Percentiles rank a stretch among this genome's conserved stretches.
phyloP scores from a whole-genome alignment of 1,139 yeast species.

The Yamadazyma dushanensis region DNA sequence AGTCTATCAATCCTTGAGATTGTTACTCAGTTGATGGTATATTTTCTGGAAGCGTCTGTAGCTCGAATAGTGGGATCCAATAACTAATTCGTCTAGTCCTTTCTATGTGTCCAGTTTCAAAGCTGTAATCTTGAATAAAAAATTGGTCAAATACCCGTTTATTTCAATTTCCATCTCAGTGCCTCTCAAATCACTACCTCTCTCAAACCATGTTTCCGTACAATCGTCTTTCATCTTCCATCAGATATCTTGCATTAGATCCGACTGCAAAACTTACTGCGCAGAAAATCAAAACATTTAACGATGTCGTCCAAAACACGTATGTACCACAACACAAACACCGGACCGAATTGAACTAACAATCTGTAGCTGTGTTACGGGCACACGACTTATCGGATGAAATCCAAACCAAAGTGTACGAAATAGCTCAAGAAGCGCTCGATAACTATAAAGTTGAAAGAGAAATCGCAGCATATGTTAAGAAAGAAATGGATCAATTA shows the following conservation, averaged over 20 bases:
- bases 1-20: no score
- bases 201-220: no score
- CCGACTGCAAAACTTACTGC: no score
- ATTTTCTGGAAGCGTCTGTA: no score
- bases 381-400: constrained; percentile 57
- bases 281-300: constrained; percentile 5
- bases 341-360: constrained; percentile 14
- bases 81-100: no score
- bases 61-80: no score
- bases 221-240: no score
- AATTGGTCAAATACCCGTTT: no score
- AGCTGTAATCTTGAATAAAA: no score
- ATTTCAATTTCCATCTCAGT: not conserved
- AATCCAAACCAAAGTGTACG: constrained; percentile 57
- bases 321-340: constrained; percentile 9
- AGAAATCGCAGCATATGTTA: constrained; percentile 79
- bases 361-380: constrained; percentile 38
- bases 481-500: constrained; percentile 61
- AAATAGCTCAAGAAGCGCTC: constrained; percentile 54
- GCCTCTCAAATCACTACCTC: not conserved
- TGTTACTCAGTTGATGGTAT: no score
- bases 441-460: constrained; percentile 51
- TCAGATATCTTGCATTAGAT: not conserved
- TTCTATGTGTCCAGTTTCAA: no score
- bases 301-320: constrained; percentile 15